Base-by-base conservation (phyloP, 2,329 filamentous ascomycete species). In the Aspergillus sp. region DNA sequence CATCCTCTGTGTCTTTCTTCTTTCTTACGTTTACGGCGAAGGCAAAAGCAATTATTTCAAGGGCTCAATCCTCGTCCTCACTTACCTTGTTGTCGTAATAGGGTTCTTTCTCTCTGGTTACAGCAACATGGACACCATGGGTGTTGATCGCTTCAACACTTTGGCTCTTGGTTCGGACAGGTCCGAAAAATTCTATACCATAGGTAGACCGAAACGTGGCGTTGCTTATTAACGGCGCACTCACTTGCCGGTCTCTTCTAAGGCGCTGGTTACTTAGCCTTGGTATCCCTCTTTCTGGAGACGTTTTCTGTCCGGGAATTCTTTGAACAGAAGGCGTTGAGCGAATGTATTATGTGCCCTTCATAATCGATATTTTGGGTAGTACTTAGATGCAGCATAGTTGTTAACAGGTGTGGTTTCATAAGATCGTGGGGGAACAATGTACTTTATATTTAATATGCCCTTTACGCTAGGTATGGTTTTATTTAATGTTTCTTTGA, bases 31-130 rank as follows among this genome's bases (percentile, higher is more conserved):
- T 81, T 96, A 98, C 68, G 91, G 93, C 52, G 95, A 99, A 77
- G 95, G 95, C 41, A 99, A 99, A 85, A 98, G 93, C 80, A 99
- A 99, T 76, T 99, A 99, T 77, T 99, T 99, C 86, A 99, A 99
- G 80, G 95, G 95, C 52, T 96, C 91, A 64, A 97, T 98, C 66
- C 82, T 99, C 52, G 86, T 98, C 62, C 80, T 99, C 51, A 95
- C 91, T 35, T 99, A 99, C 73, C 76, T 98, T 23, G 95, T 98
- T 27, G 91, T 99, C 49, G 80, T 97, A 27, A 85, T 91, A 45
- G 95, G 95, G 1, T 99, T 96, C 79, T 98, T 91, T 77, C 89
- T 96, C 58, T 91, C 91, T 52, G 84, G 85, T 23, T 89, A 83
- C 70, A 83, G 79, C 61, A 81, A 82, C 62, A 73, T 82, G 57